Evolutionary conservation across 179 eudicot species (phyloP), one percentile per base, ranked within the genome.

Genomic region (Spergularia azorica): DNA sequence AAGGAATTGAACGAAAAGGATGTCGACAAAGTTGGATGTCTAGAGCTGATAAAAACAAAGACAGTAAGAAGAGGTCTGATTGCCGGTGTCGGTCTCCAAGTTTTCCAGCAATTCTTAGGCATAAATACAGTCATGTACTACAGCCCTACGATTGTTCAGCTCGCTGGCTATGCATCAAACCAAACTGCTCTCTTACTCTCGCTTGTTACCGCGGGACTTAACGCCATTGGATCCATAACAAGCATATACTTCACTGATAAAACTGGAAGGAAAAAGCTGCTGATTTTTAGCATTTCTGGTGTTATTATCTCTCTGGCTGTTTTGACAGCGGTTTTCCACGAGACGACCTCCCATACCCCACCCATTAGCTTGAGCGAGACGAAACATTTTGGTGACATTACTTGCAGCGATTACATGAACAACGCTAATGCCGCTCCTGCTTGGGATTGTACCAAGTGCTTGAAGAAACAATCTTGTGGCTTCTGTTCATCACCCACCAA

Each of bases 61-160:
- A 75, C 90, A 9, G 85, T 88, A 0, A 82, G 94, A 79, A 67
- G 90, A 78, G 94, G 87, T 16, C 84, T 90, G 0, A 61, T 76
- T 7, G 94, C 90, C 0, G 94, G 94, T 0, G 90, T 89, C 0
- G 90, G 90, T 3, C 86, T 90, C 9, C 91, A 87, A 72, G 83
- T 90, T 11, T 89, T 87, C 81, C 95, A 89, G 71, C 92, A 90
- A 63, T 90, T 90, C 77, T 82, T 88, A 8, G 91, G 91, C 67
- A 90, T 90, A 51, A 90, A 90, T 87, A 88, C 90, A 0, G 94
- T 90, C 10, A 90, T 90, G 91, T 90, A 90, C 67, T 90, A 90
- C 82, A 90, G 91, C 10, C 90, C 94, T n/a, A 85, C 94, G 20
- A 90, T 90, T 52, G 83, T 90, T 20, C 94, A 90, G 50, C 63